Base-by-base conservation (phyloP, 345 rosid species). In the Lepidium africanum region DNA sequence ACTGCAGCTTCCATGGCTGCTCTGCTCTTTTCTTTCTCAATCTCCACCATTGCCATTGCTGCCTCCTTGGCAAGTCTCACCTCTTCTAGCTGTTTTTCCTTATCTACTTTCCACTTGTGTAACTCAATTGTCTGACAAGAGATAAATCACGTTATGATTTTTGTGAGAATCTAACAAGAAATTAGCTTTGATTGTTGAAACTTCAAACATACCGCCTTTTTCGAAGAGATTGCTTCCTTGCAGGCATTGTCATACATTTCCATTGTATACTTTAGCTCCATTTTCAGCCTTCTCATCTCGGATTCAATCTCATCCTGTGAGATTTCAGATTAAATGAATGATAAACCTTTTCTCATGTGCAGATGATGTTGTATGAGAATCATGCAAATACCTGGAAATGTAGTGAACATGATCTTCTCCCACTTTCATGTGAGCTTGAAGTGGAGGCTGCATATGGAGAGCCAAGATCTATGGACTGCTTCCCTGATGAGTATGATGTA, bases 221-320 rank as follows among this genome's bases (percentile, higher is more conserved):
- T 87, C 25, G 93, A 91, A 21, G 83, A 10, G 43, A 89, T 81
- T 56, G 89, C 88, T 81, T 89, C 96, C 77, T 84, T 89, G 76
- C 91, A 87, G 19, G 89, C 96, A 37, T 75, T 77, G 48, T 81
- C 83, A 62, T 85, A 87, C 91, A 89, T 81, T 2, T 87, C 93
- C 79, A 89, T 85, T 49, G 96, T 84, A 68, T 87, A 81, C 79
- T 80, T 81, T 37, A 89, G 85, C 83, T 89, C 96, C 66, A 70
- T 56, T 74, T 72, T 88, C 39, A 93, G 92, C 79, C 86, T 82
- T 71, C 82, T 82, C 91, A 93, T 84, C 79, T 88, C 96, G 5
- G 87, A 79, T 85, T 94, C 96, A 60, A 82, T 63, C 21, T 89
- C 95, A 1, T 91, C 96, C 97, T 88, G 65, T 27, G 65, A 76